Evolutionary conservation across 106 monocot genomes (phyloP).

Genomic region (Acanthochlamys bracteata): DNA sequence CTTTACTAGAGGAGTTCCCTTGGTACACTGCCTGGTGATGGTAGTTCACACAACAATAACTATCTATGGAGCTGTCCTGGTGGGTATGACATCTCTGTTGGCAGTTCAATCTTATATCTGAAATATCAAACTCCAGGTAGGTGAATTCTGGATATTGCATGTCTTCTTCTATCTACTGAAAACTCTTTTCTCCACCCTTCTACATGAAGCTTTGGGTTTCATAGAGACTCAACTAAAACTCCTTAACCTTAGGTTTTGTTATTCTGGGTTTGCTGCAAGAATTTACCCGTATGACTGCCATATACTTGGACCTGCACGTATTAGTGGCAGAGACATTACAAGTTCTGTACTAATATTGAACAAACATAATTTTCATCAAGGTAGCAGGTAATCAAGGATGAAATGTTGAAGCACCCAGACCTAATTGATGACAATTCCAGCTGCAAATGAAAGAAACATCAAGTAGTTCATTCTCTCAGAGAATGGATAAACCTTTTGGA

Average conservation of each 20-base stretch:
- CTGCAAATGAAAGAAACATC: background rate
- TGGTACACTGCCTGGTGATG: background rate
- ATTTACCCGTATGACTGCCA: no score
- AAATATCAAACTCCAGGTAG: background rate
- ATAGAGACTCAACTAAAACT: no score
- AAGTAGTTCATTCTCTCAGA: background rate
- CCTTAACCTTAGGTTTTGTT: no score
- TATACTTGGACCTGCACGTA: no score
- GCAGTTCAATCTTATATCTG: background rate
- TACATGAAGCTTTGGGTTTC: no score
- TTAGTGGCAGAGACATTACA: no score
- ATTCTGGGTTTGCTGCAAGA: no score
- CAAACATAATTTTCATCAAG: no score
- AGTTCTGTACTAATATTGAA: no score
- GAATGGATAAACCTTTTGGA: conserved; percentile 5
- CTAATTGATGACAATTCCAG: no score
- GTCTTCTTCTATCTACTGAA: background rate
- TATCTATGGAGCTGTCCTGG: background rate
- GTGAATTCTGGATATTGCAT: background rate
- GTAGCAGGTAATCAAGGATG: no score
- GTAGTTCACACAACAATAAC: background rate
- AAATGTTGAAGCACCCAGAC: no score
- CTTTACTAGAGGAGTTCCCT: background rate
- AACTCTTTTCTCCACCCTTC: background rate
- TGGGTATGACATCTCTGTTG: background rate